Conservation (phyloP, 768 basidiomycete species). For the Leccinum olivaceopallidum region DNA sequence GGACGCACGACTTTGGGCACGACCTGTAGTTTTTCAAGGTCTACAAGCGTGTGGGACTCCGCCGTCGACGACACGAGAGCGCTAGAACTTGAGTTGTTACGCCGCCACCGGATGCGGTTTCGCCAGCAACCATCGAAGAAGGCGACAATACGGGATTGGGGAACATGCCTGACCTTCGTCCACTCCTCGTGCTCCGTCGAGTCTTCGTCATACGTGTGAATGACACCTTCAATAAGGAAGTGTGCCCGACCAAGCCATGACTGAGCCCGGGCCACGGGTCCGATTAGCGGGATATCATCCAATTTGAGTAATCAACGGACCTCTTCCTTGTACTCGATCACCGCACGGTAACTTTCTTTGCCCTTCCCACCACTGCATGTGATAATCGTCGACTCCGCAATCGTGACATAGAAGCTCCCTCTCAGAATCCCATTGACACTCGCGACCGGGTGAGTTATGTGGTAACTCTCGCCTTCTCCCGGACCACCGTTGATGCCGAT, state of each 20-base stretch:
- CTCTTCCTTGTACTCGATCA: conserved; percentile 97
- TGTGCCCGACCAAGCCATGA: conserved; percentile 91
- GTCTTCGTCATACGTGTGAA: conserved; percentile 76
- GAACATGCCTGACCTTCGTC: conserved; percentile 91
- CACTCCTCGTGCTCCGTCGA: conserved; percentile 66
- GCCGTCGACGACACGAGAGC: conserved; percentile 41
- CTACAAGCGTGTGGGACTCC: conserved; percentile 71
- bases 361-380: conserved; percentile 74
- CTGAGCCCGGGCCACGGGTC: conserved; percentile 30
- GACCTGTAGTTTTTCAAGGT: conserved; percentile 66
- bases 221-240: conserved; percentile 84
- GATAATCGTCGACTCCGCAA: conserved; percentile 76
- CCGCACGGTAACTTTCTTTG: conserved; percentile 65
- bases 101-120: conserved; percentile 78
- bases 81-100: conserved; percentile 50
- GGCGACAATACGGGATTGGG: conserved; percentile 72
- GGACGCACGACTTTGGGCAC: conserved; percentile 88
- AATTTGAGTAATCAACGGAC: conserved; percentile 42
- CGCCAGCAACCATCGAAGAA: conserved; percentile 90
- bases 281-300: background rate
- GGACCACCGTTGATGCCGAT: conserved; percentile 71
- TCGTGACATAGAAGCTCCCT: conserved; percentile 89
- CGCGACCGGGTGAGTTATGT: conserved; percentile 88
- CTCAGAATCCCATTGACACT: conserved; percentile 90
- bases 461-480: conserved; percentile 79